Evolutionary conservation across 192 early-diverging fungal species (phyloP).

Genomic region (Backusella morwellensis): DNA sequence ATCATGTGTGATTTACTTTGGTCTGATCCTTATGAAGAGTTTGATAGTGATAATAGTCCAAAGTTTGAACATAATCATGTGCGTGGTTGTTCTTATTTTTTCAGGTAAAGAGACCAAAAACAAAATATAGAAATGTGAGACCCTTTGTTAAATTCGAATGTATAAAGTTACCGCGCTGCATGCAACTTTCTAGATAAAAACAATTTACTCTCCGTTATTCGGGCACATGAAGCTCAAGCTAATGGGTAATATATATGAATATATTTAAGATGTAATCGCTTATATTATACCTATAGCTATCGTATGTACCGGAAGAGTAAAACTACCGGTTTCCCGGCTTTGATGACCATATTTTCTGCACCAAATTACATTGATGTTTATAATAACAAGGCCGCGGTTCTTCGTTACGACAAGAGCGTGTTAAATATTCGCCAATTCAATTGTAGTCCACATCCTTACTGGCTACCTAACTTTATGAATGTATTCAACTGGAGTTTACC

Average conservation of each 20-base stretch:
- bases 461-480: slow-evolving; percentile 99
- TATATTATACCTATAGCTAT: slow-evolving; percentile 38
- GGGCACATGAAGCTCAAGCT: slow-evolving; percentile 99
- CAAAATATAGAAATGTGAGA: background rate
- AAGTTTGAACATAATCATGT: slow-evolving; percentile 90
- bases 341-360: slow-evolving; percentile 97
- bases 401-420: slow-evolving; percentile 98
- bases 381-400: slow-evolving; percentile 96
- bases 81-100: slow-evolving; percentile 91
- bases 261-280: background rate
- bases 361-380: slow-evolving; percentile 98
- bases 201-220: slow-evolving; percentile 90
- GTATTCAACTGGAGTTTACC: slow-evolving; percentile 97
- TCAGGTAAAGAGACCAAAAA: slow-evolving; percentile 27
- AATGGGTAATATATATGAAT: slow-evolving; percentile 49
- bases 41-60: slow-evolving; percentile 85
- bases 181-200: slow-evolving; percentile 93
- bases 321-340: slow-evolving; percentile 90
- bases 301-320: slow-evolving; percentile 97
- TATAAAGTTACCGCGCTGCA: slow-evolving; percentile 78
- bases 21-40: slow-evolving; percentile 92
- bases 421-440: slow-evolving; percentile 96
- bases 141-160: background rate
- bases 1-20: slow-evolving; percentile 93
- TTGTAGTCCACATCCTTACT: slow-evolving; percentile 94